Base-by-base conservation (phyloP, 2,329 filamentous ascomycete genomes). In the Fusarium paranaense region DNA sequence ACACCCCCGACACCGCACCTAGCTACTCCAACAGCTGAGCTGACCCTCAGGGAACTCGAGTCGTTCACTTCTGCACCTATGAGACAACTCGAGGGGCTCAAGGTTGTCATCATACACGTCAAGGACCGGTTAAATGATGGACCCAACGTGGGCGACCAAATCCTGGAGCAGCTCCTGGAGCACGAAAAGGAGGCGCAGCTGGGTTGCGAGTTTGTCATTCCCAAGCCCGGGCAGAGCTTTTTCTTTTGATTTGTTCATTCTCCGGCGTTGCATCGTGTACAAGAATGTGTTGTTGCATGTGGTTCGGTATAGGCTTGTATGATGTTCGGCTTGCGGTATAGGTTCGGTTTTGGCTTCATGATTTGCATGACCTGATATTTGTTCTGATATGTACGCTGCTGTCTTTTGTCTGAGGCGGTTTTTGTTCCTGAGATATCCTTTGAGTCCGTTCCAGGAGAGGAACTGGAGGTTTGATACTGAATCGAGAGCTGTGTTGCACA, bases 61-160 rank as follows among this genome's bases (percentile, higher is more conserved):
- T 72, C 74, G 7, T 66, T 77, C n/a, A 74, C 62, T 14, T 67
- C 71, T 6, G 75, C 64, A 35, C 73, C 67, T 20, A 71, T 79
- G 2, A 67, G 80, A 79, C 91, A 91, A 8, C 86, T 99, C 6
- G 85, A 87, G 62, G 95, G 95, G 0, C 81, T 98, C 32, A 93
- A 91, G 72, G 86, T 99, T 2, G 91, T 98, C 59, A 90, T 98
- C 64, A 98, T 98, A 40, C 97, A 99, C 80, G 90, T 98, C 79
- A 99, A 99, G 81, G 96, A 98, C 74, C 92, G 89, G 25, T 85
- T 98, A 64, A 86, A 87, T 10, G 95, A 98, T 80, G 94, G 91
- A 0, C 90, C 90, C 85, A 57, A 90, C 88, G 2, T 89, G 86
- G 38, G 83, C 1, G 90, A 94, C 5, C 87, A 84, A 2, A 97